Conservation (phyloP, 1,139 yeast genomes). For the Lizanozyma gosingica region DNA sequence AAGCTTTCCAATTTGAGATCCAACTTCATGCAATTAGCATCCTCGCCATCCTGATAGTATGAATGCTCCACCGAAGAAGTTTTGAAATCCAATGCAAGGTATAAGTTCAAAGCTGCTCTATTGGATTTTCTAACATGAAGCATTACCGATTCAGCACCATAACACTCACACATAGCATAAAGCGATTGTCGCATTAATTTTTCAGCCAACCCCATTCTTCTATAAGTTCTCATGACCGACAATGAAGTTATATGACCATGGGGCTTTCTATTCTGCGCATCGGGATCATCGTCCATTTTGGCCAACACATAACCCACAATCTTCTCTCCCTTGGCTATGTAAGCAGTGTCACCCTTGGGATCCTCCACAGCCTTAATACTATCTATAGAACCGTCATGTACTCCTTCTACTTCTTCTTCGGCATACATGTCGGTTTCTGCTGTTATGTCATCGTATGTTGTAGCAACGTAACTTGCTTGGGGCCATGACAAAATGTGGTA, state of each 20-base stretch:
- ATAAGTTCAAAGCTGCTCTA: constrained; percentile 88
- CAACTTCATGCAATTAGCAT: constrained; percentile 94
- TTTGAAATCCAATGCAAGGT: constrained; percentile 74
- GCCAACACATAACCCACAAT: constrained; percentile 92
- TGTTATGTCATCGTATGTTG: constrained; percentile 43
- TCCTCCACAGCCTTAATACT: constrained; percentile 21
- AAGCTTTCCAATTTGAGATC: constrained; percentile 49
- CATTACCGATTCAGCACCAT: constrained; percentile 76
- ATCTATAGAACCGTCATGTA: constrained; percentile 12
- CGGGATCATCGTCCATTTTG: constrained; percentile 93
- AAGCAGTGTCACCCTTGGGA: constrained; percentile 46
- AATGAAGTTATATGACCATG: constrained; percentile 94
- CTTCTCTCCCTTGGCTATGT: constrained; percentile 60
- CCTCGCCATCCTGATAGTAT: constrained; percentile 96
- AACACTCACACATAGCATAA: constrained; percentile 73
- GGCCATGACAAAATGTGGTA: constrained; percentile 97
- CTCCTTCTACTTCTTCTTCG: constrained; percentile 22
- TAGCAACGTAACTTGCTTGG: constrained; percentile 93
- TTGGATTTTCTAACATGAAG: constrained; percentile 91
- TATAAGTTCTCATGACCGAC: constrained; percentile 90
- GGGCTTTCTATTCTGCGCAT: constrained; percentile 58
- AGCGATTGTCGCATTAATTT: constrained; percentile 84
- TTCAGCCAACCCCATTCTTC: constrained; percentile 93
- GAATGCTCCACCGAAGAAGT: constrained; percentile 74
- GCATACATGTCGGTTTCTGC: constrained; percentile 24